phyloP scores from a whole-genome alignment of 192 early-diverging fungal genomes.

The Entomortierella beljakovae region DNA sequence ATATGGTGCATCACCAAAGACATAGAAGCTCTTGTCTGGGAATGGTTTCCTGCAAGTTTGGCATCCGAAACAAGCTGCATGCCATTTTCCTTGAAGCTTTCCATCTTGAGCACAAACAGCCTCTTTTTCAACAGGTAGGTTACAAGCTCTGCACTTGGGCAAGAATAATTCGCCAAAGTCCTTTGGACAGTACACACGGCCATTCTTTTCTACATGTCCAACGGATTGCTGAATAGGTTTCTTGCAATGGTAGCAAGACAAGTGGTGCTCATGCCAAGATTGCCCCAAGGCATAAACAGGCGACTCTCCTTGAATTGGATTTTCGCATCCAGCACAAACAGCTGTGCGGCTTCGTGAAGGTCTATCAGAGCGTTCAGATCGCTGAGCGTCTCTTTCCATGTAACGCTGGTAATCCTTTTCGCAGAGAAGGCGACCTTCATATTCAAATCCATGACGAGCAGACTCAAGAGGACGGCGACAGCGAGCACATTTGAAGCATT shows the following conservation, averaged over 20 bases:
- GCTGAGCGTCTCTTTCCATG: slow-evolving; percentile 39
- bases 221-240: slow-evolving; percentile 66
- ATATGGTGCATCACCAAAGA: slow-evolving; percentile 86
- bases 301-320: slow-evolving; percentile 31
- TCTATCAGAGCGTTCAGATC: slow-evolving; percentile 38
- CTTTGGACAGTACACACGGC: slow-evolving; percentile 72
- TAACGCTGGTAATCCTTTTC: slow-evolving; percentile 65
- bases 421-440: slow-evolving; percentile 71
- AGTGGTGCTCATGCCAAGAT: slow-evolving; percentile 73
- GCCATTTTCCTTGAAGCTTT: slow-evolving; percentile 77
- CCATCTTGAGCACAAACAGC: slow-evolving; percentile 78
- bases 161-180: slow-evolving; percentile 76
- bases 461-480: slow-evolving; percentile 65
- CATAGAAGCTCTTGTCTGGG: slow-evolving; percentile 89
- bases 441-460: slow-evolving; percentile 61
- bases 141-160: slow-evolving; percentile 76
- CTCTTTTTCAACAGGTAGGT: slow-evolving; percentile 73
- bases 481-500: slow-evolving; percentile 68
- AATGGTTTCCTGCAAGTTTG: slow-evolving; percentile 76
- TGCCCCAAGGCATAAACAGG: slow-evolving; percentile 73
- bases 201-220: slow-evolving; percentile 69
- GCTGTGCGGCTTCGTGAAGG: slow-evolving; percentile 28
- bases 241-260: slow-evolving; percentile 75
- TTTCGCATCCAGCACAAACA: slow-evolving; percentile 42
- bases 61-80: slow-evolving; percentile 80